Base-by-base conservation (phyloP, 495 filamentous ascomycete genomes). In the Cetradonia linearis region DNA sequence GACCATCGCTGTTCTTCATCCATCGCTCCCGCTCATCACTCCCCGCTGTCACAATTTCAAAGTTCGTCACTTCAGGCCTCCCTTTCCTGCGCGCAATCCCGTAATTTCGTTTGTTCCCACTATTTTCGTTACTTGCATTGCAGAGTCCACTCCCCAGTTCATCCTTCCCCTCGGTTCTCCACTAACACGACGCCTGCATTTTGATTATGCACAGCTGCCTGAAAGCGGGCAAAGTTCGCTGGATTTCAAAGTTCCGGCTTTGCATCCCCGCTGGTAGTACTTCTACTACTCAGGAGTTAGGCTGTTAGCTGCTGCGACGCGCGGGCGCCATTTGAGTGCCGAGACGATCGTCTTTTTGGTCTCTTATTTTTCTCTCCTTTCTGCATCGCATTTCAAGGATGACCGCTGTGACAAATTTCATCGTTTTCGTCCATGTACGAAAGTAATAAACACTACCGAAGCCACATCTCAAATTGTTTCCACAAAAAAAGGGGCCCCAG, bases 1-100 rank as follows among this genome's bases (percentile, higher is more conserved):
- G 38, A 40, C 42, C 16, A 46, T 46, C 10, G 42, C 27, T 16
- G 9, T 53, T 40, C 36, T 59, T 50, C 47, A 40, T 10, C 16
- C 31, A 31, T 44, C 33, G 33, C 11, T 36, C 58, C 58, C 48
- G 46, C 36, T 25, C 47, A 10, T 25, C 36, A 23, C 25, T 6
- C 28, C 2, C 44, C 56, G n/a, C 46, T 50, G 33, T 59, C 46
- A 30, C 57, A n/a, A n/a, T n/a, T n/a, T n/a, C n/a, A n/a, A n/a
- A n/a, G n/a, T n/a, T n/a, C n/a, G n/a, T 16, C 9, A 4, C 13
- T 16, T 16, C 13, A 11, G 47, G 50, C 31, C 18, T 31, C 10
- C 7, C 31, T 20, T 31, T 14, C 31, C 27, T 54, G 50, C 50
- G 8, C 16, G 50, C 28, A 23, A 36, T 34, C 25, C n/a, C 42